Percentiles rank a stretch among this genome's conserved stretches.
Conservation (phyloP, 2,329 filamentous ascomycete genomes). For the Acephala macrosclerotiorum region DNA sequence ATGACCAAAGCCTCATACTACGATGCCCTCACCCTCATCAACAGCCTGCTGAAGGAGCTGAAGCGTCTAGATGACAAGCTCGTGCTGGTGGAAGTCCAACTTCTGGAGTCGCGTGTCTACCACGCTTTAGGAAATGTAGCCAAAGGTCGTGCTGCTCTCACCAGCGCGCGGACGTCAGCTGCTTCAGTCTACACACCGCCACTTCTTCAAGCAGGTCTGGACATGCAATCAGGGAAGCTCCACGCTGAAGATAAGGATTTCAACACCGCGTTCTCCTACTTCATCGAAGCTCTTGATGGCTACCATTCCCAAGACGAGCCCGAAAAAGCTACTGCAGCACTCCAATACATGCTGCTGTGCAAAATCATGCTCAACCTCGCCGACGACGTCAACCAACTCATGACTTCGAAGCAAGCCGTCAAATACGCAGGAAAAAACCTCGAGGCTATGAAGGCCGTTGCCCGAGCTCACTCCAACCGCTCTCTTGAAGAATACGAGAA, state of each 20-base stretch:
- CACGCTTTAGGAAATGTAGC: conserved; percentile 96
- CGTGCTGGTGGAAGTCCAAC: conserved; percentile 95
- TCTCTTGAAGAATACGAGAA: conserved; percentile 97
- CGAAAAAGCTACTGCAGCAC: conserved; percentile 88
- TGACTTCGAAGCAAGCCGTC: conserved; percentile 94
- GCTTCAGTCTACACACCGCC: conserved; percentile 98
- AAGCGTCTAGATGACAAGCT: conserved; percentile 99
- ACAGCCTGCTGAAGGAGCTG: conserved; percentile 92
- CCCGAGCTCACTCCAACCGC: conserved; percentile 92
- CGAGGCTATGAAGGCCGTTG: conserved; percentile 99
- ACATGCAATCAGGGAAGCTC: conserved; percentile 99
- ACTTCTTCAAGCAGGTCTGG: conserved; percentile 90
- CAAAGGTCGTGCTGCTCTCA: conserved; percentile 94
- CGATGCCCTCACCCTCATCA: conserved; percentile 95
- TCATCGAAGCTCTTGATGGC: conserved; percentile 97
- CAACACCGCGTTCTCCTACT: conserved; percentile 98
- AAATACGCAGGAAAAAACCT: conserved; percentile 96
- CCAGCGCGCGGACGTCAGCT: conserved; percentile 91
- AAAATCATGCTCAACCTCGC: conserved; percentile 99
- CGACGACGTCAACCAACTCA: conserved; percentile 94
- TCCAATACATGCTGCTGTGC: conserved; percentile 99
- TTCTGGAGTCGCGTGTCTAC: conserved; percentile 96
- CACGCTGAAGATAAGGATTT: conserved; percentile 99
- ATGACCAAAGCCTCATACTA: conserved; percentile 99
- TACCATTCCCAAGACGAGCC: conserved; percentile 93